Base-by-base conservation (phyloP, 345 rosid genomes). In the Dipteronia dyeriana region DNA sequence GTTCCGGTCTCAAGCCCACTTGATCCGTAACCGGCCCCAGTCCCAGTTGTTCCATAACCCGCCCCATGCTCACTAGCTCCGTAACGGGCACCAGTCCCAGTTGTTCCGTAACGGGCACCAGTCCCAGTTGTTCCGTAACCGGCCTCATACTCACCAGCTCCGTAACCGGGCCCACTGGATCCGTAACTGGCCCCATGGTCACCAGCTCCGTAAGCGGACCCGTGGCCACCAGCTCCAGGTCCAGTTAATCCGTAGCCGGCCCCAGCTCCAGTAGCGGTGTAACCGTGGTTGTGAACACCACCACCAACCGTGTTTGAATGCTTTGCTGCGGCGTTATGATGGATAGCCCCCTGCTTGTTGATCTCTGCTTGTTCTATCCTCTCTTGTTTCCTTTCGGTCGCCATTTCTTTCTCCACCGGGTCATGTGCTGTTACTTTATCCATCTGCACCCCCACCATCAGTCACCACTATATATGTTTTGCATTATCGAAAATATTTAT, bases 321-420 rank as follows among this genome's bases (percentile, higher is more conserved):
- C 83, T 68, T 87, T 19, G 84, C 75, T 0, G 83, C 88, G 0
- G 92, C 93, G 73, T 90, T 93, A 38, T 91, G 84, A 72, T 85
- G 82, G 31, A 75, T 82, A 2, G 85, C 83, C 70, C 85, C 86
- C 57, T 76, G 91, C 76, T 93, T 95, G 54, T 81, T 56, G 73
- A 83, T 53, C 72, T 95, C 98, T 2, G 98, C 97, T 16, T 79
- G 77, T 3, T 80, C 76, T 14, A 76, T 78, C 79, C 82, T 88
- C 56, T 61, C 88, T 53, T 87, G 82, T 79, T 93, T 93, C 85
- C 38, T 87, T 47, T 91, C 84, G 9, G 86, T 82, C 1, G 94
- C 99, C 88, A 84, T 86, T 26, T 88, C 84, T 81, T 87, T 95
- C 83, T 86, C 73, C 49, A 85, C n/a, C 5, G 93, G 92, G 56